phyloP scores from a whole-genome alignment of 768 basidiomycete species.

The Kwoniella sp. region DNA sequence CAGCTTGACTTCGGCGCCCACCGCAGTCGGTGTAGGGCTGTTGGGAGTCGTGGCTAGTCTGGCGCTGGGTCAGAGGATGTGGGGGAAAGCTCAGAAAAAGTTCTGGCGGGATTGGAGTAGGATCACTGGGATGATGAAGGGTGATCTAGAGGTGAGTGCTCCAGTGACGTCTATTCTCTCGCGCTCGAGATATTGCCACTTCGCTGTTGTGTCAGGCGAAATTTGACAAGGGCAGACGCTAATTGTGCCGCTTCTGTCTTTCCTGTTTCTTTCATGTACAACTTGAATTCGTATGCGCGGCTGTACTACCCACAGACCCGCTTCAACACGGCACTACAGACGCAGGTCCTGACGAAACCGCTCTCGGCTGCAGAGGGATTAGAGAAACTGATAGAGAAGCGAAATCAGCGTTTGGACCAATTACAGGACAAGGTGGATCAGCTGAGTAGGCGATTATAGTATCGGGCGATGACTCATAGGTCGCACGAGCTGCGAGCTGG shows the following conservation, averaged over 20 bases:
- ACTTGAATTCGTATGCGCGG: background rate
- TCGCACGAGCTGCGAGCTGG: background rate
- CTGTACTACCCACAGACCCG: constrained; percentile 28
- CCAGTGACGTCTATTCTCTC: too few relatives aligned
- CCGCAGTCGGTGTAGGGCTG: constrained; percentile 39
- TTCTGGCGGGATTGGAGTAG: constrained; percentile 54
- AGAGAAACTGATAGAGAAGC: constrained; percentile 30
- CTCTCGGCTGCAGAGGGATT: constrained; percentile 40
- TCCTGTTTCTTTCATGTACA: background rate
- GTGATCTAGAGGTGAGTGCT: constrained; percentile 47
- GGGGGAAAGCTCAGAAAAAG: constrained; percentile 39
- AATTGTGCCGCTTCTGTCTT: background rate
- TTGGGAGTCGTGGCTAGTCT: constrained; percentile 38
- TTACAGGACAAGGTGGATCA: constrained; percentile 26
- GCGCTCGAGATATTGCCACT: too few relatives aligned
- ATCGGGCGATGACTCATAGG: background rate
- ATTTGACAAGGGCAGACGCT: too few relatives aligned
- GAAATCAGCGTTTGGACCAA: constrained; percentile 28
- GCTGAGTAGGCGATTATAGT: constrained; percentile 15
- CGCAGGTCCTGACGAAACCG: constrained; percentile 40
- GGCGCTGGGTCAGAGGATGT: constrained; percentile 43
- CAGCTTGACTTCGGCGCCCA: constrained; percentile 22
- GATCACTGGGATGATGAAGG: constrained; percentile 40
- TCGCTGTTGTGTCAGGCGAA: background rate
- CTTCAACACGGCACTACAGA: constrained; percentile 24